Evolutionary conservation across 495 filamentous ascomycete genomes (phyloP), one percentile per base, ranked within the genome.

Genomic region (Neurospora sp.): DNA sequence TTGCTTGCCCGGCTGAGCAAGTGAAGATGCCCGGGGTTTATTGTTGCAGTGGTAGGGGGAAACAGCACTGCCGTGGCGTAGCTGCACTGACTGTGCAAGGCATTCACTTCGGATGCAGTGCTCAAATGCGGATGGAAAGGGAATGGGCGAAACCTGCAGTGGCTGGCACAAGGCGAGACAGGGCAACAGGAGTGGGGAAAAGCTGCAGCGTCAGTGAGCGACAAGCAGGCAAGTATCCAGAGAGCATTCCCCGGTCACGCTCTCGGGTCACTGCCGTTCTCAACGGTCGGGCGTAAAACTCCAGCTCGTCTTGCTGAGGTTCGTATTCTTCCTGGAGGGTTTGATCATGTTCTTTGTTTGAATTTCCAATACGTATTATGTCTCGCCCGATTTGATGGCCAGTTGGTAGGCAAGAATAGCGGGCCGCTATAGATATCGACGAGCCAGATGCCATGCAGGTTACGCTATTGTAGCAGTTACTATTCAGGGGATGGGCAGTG

Each of bases 81-180:
- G 48, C 48, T 62, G 54, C 54, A 62, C 21, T 34, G 28, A 62
- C 28, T 34, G 54, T 62, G 54, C 54, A 62, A 28, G 13, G 54
- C 54, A 31, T 62, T 34, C 54, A 62, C 54, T 62, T 62, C 34
- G 54, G 28, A 19, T 31, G 24, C 13, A 62, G 45, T 54, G 45
- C 45, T 54, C 28, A 5, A 54, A 54, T 54, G 45, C 45, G 21
- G 17, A 42, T 69, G 39, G 48, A 73, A 38, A 40, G 59, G 69
- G 40, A 73, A 45, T 11, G 40, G 42, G 31, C 73, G 73, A 74
- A 74, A 74, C 73, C 69, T 72, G 24, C 24, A 28, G 24, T 28
- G 71, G 71, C 71, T 74, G 73, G 70, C 48, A 39, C 13, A 72
- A 71, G 73, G 45, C 36, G 39, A 66, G 54, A 38, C 24, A 71